Evolutionary conservation across 306 rosid genomes (phyloP).

Genomic region (Adenanthera pavonina): DNA sequence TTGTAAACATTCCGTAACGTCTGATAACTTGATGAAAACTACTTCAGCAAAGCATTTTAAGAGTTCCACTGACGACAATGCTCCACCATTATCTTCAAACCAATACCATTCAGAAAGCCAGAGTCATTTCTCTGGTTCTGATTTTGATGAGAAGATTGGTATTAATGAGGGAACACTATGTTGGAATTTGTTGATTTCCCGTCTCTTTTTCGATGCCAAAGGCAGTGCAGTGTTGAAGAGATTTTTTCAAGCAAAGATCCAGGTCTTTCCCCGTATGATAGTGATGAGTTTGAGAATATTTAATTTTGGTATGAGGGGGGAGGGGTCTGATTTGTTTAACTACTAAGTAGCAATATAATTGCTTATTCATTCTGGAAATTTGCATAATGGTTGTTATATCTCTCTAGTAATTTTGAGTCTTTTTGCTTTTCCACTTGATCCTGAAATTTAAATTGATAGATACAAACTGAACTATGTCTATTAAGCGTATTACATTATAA

Average conservation of each 20-base stretch:
- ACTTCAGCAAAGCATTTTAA: conserved; percentile 52
- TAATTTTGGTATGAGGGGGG: neutral
- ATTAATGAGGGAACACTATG: conserved; percentile 84
- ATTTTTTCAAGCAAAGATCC: conserved; percentile 71
- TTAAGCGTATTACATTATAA: conserved; percentile 22
- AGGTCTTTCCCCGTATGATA: conserved; percentile 57
- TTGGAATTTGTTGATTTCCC: conserved; percentile 83
- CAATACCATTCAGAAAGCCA: conserved; percentile 53
- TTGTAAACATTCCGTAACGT: conserved; percentile 55
- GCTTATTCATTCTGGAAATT: conserved; percentile 14
- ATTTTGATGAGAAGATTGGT: conserved; percentile 62
- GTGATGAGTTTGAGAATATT: conserved; percentile 21
- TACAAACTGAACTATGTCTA: conserved; percentile 1
- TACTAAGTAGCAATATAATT: conserved; percentile 21
- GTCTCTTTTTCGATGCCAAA: conserved; percentile 87
- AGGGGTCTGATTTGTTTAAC: conserved; percentile 6
- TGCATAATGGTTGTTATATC: conserved; percentile 31
- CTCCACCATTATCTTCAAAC: conserved; percentile 45
- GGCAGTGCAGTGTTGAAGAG: conserved; percentile 60
- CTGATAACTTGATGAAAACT: conserved; percentile 45
- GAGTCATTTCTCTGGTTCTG: conserved; percentile 49
- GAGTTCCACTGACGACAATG: conserved; percentile 51
- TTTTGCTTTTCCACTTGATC: conserved; percentile 19
- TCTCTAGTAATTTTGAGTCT: neutral
- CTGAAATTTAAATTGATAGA: conserved; percentile 15